Conservation (phyloP, 495 filamentous ascomycete species). For the Glonium stellatum region DNA sequence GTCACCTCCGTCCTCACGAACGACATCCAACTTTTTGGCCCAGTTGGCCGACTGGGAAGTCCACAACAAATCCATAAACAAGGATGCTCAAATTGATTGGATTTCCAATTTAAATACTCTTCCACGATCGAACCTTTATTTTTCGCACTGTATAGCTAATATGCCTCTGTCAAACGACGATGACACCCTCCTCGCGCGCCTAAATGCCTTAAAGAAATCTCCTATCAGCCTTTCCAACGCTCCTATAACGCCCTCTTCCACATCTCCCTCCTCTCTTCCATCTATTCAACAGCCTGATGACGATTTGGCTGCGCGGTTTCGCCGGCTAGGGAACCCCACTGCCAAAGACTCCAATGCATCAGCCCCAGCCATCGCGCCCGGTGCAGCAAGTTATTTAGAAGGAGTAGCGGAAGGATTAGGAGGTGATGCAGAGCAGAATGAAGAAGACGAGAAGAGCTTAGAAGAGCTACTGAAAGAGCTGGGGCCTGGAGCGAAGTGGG, state of each 20-base stretch:
- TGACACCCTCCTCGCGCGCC: constrained; percentile 35
- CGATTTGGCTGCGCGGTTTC: constrained; percentile 33
- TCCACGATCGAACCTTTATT: no score
- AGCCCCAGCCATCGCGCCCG: constrained; percentile 19
- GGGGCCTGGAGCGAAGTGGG: constrained; percentile 32
- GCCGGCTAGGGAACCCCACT: constrained; percentile 21
- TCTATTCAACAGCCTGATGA: constrained; percentile 9
- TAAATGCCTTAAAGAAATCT: constrained; percentile 36
- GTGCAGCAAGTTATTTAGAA: constrained; percentile 26
- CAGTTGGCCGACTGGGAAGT: no score
- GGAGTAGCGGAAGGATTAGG: constrained; percentile 23
- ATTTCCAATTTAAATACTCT: no score
- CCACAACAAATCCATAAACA: no score
- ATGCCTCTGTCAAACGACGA: constrained; percentile 24
- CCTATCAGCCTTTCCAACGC: constrained; percentile 21
- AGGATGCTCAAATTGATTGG: no score
- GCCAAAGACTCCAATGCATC: neutral
- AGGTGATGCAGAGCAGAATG: constrained; percentile 13
- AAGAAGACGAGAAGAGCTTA: constrained; percentile 31
- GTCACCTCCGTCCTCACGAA: neutral
- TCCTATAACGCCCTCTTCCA: neutral
- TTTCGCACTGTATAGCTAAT: neutral
- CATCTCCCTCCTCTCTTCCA: constrained; percentile 8
- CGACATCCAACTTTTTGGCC: neutral
- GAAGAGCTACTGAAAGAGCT: constrained; percentile 38